Evolutionary conservation across 805 yeast genomes (phyloP).

Genomic region (Saccharomycopsis synnaedendra): DNA sequence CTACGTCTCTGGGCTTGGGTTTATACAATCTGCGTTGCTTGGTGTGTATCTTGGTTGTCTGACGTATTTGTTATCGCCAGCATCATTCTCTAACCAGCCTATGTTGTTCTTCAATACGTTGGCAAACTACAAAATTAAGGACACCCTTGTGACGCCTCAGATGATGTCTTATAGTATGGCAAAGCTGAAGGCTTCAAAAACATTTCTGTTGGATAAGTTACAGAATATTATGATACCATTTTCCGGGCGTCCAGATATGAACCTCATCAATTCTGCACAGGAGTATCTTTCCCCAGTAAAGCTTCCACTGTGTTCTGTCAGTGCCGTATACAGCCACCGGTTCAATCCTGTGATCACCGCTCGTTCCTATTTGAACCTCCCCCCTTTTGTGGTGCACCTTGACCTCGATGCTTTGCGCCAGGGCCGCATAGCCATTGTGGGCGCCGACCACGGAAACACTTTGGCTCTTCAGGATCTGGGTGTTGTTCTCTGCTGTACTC

Average conservation of each 20-base stretch:
- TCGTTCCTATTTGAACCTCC: conserved; percentile 78
- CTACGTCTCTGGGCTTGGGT: conserved; percentile 78
- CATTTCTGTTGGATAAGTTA: conserved; percentile 47
- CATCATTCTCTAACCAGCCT: conserved; percentile 69
- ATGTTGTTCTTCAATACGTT: conserved; percentile 55
- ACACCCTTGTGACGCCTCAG: conserved; percentile 73
- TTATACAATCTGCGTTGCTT: conserved; percentile 69
- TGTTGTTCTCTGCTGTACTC: conserved; percentile 90
- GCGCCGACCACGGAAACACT: conserved; percentile 53
- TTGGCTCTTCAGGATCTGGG: conserved; percentile 88
- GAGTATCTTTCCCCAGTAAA: conserved; percentile 52
- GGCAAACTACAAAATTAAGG: conserved; percentile 72
- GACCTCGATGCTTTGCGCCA: conserved; percentile 79
- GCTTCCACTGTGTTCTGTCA: conserved; percentile 57
- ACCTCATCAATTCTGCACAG: conserved; percentile 44
- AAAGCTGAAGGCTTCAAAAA: conserved; percentile 41
- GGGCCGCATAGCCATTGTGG: conserved; percentile 68
- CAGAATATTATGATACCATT: conserved; percentile 80
- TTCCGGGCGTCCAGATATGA: conserved; percentile 60
- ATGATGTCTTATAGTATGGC: conserved; percentile 69
- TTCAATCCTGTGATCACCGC: conserved; percentile 78
- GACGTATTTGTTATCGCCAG: conserved; percentile 69
- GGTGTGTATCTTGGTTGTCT: conserved; percentile 85
- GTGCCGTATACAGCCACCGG: conserved; percentile 65
- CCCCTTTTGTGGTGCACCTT: conserved; percentile 39